Evolutionary conservation across 2,329 filamentous ascomycete species (phyloP).

Genomic region (Fusarium sp.): DNA sequence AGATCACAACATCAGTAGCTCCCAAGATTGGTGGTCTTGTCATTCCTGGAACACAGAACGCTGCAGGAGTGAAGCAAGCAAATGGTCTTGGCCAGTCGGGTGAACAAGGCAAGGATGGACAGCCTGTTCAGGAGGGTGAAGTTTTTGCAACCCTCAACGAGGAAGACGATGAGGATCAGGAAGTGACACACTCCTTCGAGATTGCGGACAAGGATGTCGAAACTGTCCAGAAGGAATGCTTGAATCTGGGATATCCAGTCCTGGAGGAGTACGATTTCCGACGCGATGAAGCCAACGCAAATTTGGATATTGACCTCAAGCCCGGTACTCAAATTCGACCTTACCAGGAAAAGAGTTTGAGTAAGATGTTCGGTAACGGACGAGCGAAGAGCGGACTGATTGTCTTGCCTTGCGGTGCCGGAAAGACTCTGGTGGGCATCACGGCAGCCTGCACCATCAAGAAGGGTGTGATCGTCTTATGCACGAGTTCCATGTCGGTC

Average conservation of each 20-base stretch:
- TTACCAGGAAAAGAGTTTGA: slow-evolving; percentile 97
- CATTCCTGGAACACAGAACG: slow-evolving; percentile 95
- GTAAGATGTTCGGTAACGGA: slow-evolving; percentile 99
- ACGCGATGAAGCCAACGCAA: slow-evolving; percentile 90
- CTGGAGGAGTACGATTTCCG: slow-evolving; percentile 98
- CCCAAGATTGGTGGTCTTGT: slow-evolving; percentile 90
- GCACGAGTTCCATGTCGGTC: slow-evolving; percentile 97
- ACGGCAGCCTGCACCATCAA: slow-evolving; percentile 98
- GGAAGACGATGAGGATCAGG: slow-evolving; percentile 87
- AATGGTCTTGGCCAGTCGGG: slow-evolving; percentile 53
- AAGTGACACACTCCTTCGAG: slow-evolving; percentile 93
- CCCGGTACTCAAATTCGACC: slow-evolving; percentile 91
- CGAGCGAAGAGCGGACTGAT: slow-evolving; percentile 98
- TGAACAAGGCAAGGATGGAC: slow-evolving; percentile 62
- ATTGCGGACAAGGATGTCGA: slow-evolving; percentile 88
- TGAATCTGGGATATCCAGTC: slow-evolving; percentile 87
- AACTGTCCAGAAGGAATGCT: slow-evolving; percentile 88
- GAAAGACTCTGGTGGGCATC: slow-evolving; percentile 98
- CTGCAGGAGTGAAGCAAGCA: slow-evolving; percentile 87
- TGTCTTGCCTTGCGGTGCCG: slow-evolving; percentile 94
- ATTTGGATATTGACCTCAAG: slow-evolving; percentile 92
- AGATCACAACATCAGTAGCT: slow-evolving; percentile 84
- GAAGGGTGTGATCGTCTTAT: slow-evolving; percentile 94
- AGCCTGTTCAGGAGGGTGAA: slow-evolving; percentile 72
- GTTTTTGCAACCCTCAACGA: slow-evolving; percentile 83